These are phyloP conservation scores for Alnus glutinosa DNA, from an alignment of 306 rosid genomes.

Conservation along the genomic window DNA sequence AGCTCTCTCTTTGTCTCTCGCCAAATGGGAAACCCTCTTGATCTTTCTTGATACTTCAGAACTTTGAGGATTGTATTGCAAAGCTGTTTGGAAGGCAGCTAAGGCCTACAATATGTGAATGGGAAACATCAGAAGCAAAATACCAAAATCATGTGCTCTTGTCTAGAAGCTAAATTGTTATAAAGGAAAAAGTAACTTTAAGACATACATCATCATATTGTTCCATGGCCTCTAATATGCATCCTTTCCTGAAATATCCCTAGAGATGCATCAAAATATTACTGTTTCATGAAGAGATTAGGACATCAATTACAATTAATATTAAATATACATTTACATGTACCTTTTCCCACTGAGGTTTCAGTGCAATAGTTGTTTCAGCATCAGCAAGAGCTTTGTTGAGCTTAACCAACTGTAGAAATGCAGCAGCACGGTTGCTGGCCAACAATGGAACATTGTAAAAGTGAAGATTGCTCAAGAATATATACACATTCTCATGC, in stretches of 20 bases:
- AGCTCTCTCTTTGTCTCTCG: slow-evolving; percentile 68
- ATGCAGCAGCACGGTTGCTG: slow-evolving; percentile 99
- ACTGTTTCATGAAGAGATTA: slow-evolving; percentile 10
- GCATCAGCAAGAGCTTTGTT: slow-evolving; percentile 95
- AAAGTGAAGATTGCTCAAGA: slow-evolving; percentile 29
- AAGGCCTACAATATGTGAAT: slow-evolving; percentile 61
- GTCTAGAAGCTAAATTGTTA: slow-evolving; percentile 9
- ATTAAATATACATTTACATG: slow-evolving; percentile 9
- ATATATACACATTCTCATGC: slow-evolving; percentile 13
- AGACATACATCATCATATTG: slow-evolving; percentile 76
- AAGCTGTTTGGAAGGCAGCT: slow-evolving; percentile 76
- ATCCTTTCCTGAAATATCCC: slow-evolving; percentile 98
- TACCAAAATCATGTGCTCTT: slow-evolving; percentile 15
- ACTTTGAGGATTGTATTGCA: slow-evolving; percentile 78
- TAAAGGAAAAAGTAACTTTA: slow-evolving; percentile 18
- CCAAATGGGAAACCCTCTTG: slow-evolving; percentile 70
- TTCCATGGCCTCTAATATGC: slow-evolving; percentile 93
- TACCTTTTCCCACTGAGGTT: slow-evolving; percentile 98
- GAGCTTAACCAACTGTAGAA: slow-evolving; percentile 90
- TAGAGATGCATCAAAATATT: slow-evolving; percentile 45
- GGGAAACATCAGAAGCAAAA: slow-evolving; percentile 31
- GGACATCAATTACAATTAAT: slow-evolving; percentile 16
- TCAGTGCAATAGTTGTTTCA: slow-evolving; percentile 79
- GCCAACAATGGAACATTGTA: slow-evolving; percentile 22
- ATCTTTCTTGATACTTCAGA: slow-evolving; percentile 88